Conservation (phyloP, 148 eudicot species). For the Camellia japonica region DNA sequence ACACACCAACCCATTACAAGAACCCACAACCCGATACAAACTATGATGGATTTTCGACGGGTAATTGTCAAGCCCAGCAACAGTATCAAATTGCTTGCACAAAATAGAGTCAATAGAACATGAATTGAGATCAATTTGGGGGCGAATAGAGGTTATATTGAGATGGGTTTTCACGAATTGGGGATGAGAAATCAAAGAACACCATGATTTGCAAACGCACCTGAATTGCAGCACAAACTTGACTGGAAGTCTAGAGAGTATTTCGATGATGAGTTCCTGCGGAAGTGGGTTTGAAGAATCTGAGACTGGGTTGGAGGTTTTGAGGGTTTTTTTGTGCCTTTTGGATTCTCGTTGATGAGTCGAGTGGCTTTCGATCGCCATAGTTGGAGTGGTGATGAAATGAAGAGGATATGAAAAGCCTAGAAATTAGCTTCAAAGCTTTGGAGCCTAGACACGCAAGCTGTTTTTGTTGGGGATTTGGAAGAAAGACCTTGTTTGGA, state of each 20-base stretch:
- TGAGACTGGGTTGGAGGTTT: background rate
- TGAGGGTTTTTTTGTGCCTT: background rate
- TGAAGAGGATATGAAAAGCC: no score
- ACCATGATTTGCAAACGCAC: slow-evolving; percentile 33
- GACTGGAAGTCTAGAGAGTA: slow-evolving; percentile 25
- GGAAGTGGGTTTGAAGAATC: slow-evolving; percentile 13
- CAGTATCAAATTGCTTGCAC: slow-evolving; percentile 4
- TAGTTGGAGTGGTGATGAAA: no score
- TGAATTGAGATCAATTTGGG: slow-evolving; percentile 8
- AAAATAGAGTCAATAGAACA: slow-evolving; percentile 17
- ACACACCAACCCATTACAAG: slow-evolving; percentile 34
- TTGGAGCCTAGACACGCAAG: background rate
- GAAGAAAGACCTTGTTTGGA: no score
- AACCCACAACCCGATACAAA: slow-evolving; percentile 15
- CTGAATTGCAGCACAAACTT: slow-evolving; percentile 23
- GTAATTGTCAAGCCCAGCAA: slow-evolving; percentile 2
- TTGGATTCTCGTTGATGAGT: background rate
- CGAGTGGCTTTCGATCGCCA: background rate
- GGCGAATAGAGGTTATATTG: slow-evolving; percentile 3
- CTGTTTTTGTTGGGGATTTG: background rate
- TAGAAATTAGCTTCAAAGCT: background rate
- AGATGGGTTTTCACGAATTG: slow-evolving; percentile 39
- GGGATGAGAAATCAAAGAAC: slow-evolving; percentile 29
- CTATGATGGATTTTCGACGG: background rate
- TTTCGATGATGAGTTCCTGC: slow-evolving; percentile 22